Percentiles rank a stretch among this genome's conserved stretches.
Evolutionary conservation across 169 alveolate species (phyloP).

Genomic region (Plasmodium chabaudi): DNA sequence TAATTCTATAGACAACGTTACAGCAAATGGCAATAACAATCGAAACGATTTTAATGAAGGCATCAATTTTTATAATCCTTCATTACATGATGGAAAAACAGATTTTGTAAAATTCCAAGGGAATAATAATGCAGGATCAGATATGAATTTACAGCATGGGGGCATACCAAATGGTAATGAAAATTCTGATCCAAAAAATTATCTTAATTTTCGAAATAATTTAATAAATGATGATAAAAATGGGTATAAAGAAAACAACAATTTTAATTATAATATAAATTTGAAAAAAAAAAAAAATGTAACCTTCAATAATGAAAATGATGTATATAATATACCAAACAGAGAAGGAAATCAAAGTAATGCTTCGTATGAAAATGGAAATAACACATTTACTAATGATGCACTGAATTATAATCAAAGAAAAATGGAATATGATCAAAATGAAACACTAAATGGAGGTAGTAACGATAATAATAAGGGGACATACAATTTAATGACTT

Average conservation of each 20-base stretch:
- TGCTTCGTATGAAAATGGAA: neutral
- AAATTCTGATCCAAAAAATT: too few species aligned
- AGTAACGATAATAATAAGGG: neutral
- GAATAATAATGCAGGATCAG: too few species aligned
- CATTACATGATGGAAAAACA: too few species aligned
- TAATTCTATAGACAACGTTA: too few species aligned
- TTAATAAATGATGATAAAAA: neutral
- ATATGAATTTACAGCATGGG: too few species aligned
- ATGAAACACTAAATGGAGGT: neutral
- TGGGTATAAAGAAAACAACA: slow-evolving; percentile 2
- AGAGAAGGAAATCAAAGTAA: neutral
- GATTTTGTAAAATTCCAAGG: too few species aligned
- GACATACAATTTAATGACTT: slow-evolving; percentile 9
- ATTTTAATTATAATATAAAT: neutral
- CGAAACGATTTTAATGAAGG: neutral
- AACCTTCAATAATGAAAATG: slow-evolving; percentile 24
- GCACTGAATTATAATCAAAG: neutral
- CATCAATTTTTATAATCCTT: neutral
- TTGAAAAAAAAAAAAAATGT: slow-evolving; percentile 22
- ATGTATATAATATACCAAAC: slow-evolving; percentile 26
- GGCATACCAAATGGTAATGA: too few species aligned
- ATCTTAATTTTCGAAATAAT: too few species aligned
- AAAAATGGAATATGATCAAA: neutral
- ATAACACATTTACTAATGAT: neutral
- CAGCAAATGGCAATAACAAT: too few species aligned